Base-by-base conservation (phyloP, 495 filamentous ascomycete species). In the Aspergillus biplanus region DNA sequence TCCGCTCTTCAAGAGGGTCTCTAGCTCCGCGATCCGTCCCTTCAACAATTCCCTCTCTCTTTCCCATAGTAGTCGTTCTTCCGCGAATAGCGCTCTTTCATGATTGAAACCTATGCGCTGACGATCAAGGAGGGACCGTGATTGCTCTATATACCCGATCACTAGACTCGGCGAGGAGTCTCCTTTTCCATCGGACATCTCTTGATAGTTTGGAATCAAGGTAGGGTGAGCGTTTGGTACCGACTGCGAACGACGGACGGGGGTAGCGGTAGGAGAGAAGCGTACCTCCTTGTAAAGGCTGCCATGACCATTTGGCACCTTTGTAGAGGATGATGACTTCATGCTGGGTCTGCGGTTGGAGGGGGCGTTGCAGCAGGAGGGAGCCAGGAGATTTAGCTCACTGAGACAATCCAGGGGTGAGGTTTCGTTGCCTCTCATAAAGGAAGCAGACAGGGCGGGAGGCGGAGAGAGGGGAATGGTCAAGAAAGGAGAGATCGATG, bases 251-350 rank as follows among this genome's bases (percentile, higher is more conserved):
- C 78, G 78, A 53, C 78, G 76, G 9, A 76, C 52, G 5, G 75
- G 78, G 11, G 78, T 72, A 48, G 75, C 64, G 13, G 75, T 75
- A 7, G 79, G 80, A 33, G 80, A 83, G 62, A 80, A 80, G 63
- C 77, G 78, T 33, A 82, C 80, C 61, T 81, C 80, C 70, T 82
- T 81, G 69, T 80, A 79, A 47, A 77, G 69, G 59, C 71, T 74
- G 55, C 75, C 73, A 61, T 78, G 78, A 60, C 78, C 76, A 44
- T 77, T 76, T 16, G 71, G 73, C 39, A 70, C 42, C 18, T 70
- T 73, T 6, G 62, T 64, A 9, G 63, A 34, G 47, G 62, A 67
- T 42, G 69, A 61, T 44, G 71, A 62, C 65, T 73, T 77, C 77
- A 80, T 80, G 8, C 37, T 67, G 63, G 47, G 46, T 42, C 47